Evolutionary conservation across 805 yeast species (phyloP).

Genomic region (Ogataea parapolymorpha): DNA sequence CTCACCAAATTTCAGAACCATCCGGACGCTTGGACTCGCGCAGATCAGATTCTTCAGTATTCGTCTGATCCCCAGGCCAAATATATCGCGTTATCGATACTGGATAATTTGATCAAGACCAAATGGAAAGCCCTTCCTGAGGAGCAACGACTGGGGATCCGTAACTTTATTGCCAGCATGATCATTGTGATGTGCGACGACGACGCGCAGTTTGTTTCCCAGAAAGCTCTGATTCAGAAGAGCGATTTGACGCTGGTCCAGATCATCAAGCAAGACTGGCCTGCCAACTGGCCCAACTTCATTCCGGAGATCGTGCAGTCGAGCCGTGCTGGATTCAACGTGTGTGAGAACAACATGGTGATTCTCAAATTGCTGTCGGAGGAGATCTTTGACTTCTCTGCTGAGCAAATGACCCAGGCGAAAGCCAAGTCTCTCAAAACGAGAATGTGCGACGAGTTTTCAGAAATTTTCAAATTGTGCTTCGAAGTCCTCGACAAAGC

Average conservation of each 20-base stretch:
- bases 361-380: conserved; percentile 86
- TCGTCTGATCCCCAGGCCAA: conserved; percentile 83
- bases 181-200: conserved; percentile 87
- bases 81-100: conserved; percentile 84
- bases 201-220: conserved; percentile 63
- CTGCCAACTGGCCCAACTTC: conserved; percentile 96
- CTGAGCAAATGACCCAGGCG: conserved; percentile 95
- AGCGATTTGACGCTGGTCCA: conserved; percentile 93
- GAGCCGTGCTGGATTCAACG: conserved; percentile 80
- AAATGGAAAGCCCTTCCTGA: conserved; percentile 92
- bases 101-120: conserved; percentile 85
- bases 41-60: conserved; percentile 80
- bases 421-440: conserved; percentile 79
- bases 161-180: conserved; percentile 93
- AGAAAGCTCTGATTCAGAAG: conserved; percentile 84
- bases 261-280: conserved; percentile 98
- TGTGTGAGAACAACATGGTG: conserved; percentile 96
- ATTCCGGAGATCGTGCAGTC: conserved; percentile 89
- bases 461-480: conserved; percentile 89
- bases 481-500: conserved; percentile 91
- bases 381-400: conserved; percentile 94
- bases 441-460: conserved; percentile 85
- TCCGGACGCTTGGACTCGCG: conserved; percentile 93
- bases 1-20: conserved; percentile 85
- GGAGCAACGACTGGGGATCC: conserved; percentile 86